Evolutionary conservation across 164 flowering plant species (phyloP), one percentile per base, ranked within the genome.

Genomic region (Annona cherimola): DNA sequence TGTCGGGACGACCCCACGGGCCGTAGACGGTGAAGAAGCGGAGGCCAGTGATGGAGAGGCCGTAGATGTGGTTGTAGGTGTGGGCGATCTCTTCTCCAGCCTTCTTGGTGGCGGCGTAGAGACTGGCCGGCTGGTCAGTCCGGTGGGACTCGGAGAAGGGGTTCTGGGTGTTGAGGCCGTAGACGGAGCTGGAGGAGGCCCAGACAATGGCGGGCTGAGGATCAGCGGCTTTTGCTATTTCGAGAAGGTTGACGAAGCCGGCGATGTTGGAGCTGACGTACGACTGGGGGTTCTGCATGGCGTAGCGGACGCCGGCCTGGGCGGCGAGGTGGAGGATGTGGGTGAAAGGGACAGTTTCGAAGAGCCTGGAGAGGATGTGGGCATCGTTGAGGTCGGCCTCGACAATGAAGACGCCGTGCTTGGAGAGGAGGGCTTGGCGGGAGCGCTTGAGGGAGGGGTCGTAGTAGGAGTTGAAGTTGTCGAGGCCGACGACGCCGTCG

Each of bases 51-150:
- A 94, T 75, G 26, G 98, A 83, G 8, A 94, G 82, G 1, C 97
- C 98, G 82, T 93, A 89, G 46, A 93, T 93, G 70, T 93, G 97
- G 74, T 93, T 93, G 72, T 93, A 93, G 1, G 97, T 89, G 74
- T 93, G 98, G 4, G 98, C 97, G 61, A 93, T 93, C 68, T 86
- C 98, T 44, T 93, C 98, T 0, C 98, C 98, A 55, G 98, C 95
- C 69, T 93, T 93, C 76, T 93, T 93, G 0, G 98, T 93, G 6
- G 98, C 98, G 9, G 97, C 98, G 83, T 93, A 93, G 5, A 93
- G 89, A 42, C 90, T 86, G 1, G 98, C 98, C 2, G 98, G 98
- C 54, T 81, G 93, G 64, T 94, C 98, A 3, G 97, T 94, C 4
- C 95, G 81, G 80, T 93, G 84, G 0, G 57, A 20, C 60, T 93